phyloP scores from a whole-genome alignment of 73 alveolate species.

The Tetrahymena thermophila region DNA sequence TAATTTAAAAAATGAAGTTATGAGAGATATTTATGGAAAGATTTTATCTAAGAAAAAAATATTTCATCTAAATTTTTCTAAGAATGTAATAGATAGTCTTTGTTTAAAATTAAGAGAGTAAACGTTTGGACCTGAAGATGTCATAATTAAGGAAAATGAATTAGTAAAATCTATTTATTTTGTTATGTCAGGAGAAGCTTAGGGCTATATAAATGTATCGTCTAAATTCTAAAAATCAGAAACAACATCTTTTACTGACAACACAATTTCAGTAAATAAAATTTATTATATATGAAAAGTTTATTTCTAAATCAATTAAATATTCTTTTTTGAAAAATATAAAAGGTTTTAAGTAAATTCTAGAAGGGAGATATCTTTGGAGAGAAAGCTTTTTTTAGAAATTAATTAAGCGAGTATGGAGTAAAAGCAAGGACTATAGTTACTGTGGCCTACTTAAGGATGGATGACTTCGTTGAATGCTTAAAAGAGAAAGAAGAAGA shows the following conservation, averaged over 20 bases:
- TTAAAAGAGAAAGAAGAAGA: not conserved
- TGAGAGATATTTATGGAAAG: not conserved
- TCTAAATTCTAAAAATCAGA: not conserved
- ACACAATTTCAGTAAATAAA: not conserved
- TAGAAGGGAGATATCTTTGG: not conserved
- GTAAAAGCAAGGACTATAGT: not conserved
- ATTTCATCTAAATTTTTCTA: not conserved
- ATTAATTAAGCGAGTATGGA: not conserved
- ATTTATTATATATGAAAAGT: not conserved
- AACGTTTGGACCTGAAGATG: not conserved
- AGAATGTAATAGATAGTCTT: not conserved
- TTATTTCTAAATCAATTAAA: not conserved
- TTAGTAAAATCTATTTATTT: not conserved
- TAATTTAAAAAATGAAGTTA: not conserved
- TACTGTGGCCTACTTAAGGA: not conserved
- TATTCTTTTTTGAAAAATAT: not conserved
- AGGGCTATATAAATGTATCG: not conserved
- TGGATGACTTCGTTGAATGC: not conserved
- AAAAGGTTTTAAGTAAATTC: not conserved
- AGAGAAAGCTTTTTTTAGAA: not conserved
- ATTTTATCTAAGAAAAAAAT: not conserved
- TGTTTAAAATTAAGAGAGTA: not conserved
- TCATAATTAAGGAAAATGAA: not conserved
- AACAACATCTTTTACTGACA: not conserved
- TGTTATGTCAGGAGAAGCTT: not conserved